These are phyloP conservation scores for Eutrema japonicum DNA, from an alignment of 345 rosid genomes.

Conservation along the genomic window DNA sequence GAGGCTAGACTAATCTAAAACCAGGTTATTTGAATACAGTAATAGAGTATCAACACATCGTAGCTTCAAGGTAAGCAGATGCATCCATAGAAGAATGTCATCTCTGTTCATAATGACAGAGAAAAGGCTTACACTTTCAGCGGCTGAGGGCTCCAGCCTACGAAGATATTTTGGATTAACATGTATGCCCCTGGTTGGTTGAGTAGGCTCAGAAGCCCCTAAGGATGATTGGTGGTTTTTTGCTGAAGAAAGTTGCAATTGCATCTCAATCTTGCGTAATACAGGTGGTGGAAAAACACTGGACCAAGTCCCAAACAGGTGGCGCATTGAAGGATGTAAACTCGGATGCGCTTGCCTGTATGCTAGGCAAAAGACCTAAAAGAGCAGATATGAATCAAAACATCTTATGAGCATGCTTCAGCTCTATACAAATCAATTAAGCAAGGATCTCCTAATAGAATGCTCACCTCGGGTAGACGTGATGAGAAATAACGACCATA, in stretches of 20 bases:
- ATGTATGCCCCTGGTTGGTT: constrained; percentile 90
- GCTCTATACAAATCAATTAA: constrained; percentile 6
- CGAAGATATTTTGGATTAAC: constrained; percentile 96
- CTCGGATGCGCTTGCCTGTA: constrained; percentile 79
- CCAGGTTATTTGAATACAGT: constrained; percentile 1
- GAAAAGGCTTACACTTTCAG: constrained; percentile 69
- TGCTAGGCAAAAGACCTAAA: constrained; percentile 83
- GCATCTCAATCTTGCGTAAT: constrained; percentile 70
- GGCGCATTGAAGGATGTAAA: constrained; percentile 78
- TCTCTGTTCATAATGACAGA: constrained; percentile 6
- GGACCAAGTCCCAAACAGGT: constrained; percentile 96
- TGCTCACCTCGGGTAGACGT: constrained; percentile 91
- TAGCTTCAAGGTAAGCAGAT: constrained; percentile 18
- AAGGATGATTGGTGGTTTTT: constrained; percentile 58
- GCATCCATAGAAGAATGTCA: constrained; percentile 13
- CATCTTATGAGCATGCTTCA: constrained; percentile 24
- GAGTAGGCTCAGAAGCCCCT: constrained; percentile 72
- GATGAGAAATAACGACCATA: constrained; percentile 77
- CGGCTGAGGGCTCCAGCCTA: constrained; percentile 67
- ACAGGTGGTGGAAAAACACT: constrained; percentile 74
- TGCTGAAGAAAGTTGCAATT: constrained; percentile 64
- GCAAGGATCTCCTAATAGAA: constrained; percentile 1
- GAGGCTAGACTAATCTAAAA: constrained; percentile 19
- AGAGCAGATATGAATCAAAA: constrained; percentile 24
- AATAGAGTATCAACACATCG: background rate